Evolutionary conservation across 2,329 filamentous ascomycete genomes (phyloP).

Genomic region (Beauveria medogensis): DNA sequence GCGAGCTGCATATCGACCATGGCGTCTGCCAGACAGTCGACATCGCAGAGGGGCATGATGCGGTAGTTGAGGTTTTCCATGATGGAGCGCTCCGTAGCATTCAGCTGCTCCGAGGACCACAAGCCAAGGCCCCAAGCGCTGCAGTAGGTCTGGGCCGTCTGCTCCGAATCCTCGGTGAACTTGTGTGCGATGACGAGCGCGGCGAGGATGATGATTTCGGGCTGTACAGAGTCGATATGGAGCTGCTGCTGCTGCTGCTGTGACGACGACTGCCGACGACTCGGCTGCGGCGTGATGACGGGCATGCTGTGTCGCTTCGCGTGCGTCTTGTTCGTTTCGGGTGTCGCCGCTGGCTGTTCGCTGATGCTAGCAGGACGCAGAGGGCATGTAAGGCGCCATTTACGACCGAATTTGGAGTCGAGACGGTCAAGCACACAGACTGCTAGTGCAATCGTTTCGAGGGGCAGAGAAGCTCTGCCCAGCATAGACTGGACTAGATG

Average conservation of each 20-base stretch:
- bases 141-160: constrained; percentile 45
- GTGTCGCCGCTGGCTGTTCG: not conserved
- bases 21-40: constrained; percentile 48
- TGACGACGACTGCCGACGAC: constrained; percentile 17
- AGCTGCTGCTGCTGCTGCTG: constrained; percentile 22
- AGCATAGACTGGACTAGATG: constrained; percentile 54
- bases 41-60: constrained; percentile 52
- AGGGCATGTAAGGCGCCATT: constrained; percentile 54
- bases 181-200: constrained; percentile 58
- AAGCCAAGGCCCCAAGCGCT: constrained; percentile 43
- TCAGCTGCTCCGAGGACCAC: constrained; percentile 56
- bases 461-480: constrained; percentile 46
- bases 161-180: constrained; percentile 53
- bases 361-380: constrained; percentile 15
- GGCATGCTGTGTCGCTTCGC: constrained; percentile 43
- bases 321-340: constrained; percentile 11
- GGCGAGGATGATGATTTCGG: constrained; percentile 55
- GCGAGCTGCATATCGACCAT: constrained; percentile 58
- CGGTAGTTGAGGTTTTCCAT: constrained; percentile 57
- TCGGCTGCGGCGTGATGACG: constrained; percentile 23
- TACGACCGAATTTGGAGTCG: constrained; percentile 52
- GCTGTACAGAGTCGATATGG: constrained; percentile 53
- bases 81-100: constrained; percentile 54
- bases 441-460: constrained; percentile 55
- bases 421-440: constrained; percentile 61